Conservation (phyloP, 179 eudicot genomes). For the Heliamphora pulchella region DNA sequence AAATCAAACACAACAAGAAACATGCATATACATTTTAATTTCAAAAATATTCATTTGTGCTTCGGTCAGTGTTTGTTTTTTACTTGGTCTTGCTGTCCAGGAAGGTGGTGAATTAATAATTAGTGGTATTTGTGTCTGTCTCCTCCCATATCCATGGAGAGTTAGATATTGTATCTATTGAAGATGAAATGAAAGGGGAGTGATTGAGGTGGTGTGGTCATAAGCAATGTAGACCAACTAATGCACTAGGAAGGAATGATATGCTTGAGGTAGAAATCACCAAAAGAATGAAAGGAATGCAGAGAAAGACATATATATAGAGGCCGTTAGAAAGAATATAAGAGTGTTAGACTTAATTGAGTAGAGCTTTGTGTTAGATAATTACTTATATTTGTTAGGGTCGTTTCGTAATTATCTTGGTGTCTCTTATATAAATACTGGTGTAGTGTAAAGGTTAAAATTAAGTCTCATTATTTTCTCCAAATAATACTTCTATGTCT, state of each 20-base stretch:
- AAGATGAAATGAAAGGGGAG: background rate
- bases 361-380: background rate
- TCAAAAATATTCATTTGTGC: background rate
- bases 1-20: constrained; percentile 2
- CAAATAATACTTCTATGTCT: too few species aligned
- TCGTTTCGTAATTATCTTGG: too few species aligned
- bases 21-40: constrained; percentile 4
- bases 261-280: background rate
- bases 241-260: background rate
- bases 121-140: background rate
- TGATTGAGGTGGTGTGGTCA: background rate
- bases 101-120: background rate
- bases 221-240: background rate
- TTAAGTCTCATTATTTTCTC: too few species aligned
- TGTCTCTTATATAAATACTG: too few species aligned
- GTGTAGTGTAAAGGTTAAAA: too few species aligned
- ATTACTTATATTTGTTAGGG: too few species aligned
- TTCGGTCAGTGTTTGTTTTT: background rate
- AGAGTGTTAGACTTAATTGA: background rate
- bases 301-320: constrained; percentile 7
- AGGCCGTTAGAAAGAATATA: background rate
- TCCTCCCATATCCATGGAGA: background rate
- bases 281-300: background rate
- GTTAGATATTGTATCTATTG: background rate
- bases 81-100: background rate